Evolutionary conservation across 2,329 filamentous ascomycete species (phyloP).

Genomic region (Aspergillus awamori): DNA sequence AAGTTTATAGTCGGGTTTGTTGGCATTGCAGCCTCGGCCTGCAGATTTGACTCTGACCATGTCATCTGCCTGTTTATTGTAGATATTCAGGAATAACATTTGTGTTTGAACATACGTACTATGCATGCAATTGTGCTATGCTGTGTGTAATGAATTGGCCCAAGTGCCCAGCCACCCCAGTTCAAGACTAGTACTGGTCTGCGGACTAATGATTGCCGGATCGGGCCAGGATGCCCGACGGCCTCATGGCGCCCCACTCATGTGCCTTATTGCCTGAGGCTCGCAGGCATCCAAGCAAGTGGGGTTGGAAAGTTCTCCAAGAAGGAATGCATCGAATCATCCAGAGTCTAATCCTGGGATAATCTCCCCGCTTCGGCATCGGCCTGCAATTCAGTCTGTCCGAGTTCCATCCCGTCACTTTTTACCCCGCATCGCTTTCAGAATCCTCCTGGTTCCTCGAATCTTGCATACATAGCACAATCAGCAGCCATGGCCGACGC

Average conservation of each 20-base stretch:
- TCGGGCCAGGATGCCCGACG: constrained; percentile 2
- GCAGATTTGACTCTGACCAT: not conserved
- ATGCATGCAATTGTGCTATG: no score
- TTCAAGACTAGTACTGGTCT: no score
- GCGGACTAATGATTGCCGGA: constrained; percentile 6
- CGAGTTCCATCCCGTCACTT: not conserved
- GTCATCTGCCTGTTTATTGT: not conserved
- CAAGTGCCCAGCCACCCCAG: not conserved
- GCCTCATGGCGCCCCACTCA: constrained; percentile 22
- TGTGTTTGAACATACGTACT: no score
- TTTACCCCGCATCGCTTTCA: constrained; percentile 1
- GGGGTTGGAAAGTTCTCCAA: constrained; percentile 24
- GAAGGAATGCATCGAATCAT: constrained; percentile 1
- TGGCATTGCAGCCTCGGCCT: not conserved
- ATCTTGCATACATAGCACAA: not conserved
- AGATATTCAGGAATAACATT: no score
- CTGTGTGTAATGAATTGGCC: not conserved
- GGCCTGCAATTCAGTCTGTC: not conserved
- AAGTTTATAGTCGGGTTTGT: not conserved
- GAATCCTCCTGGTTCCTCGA: not conserved
- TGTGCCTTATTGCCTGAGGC: constrained; percentile 25
- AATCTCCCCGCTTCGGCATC: not conserved
- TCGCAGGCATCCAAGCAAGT: constrained; percentile 3
- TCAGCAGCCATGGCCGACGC: constrained; percentile 60
- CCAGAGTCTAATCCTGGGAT: not conserved